Conservation (phyloP, 352 stramenopile species). For the Phytophthora multivora region DNA sequence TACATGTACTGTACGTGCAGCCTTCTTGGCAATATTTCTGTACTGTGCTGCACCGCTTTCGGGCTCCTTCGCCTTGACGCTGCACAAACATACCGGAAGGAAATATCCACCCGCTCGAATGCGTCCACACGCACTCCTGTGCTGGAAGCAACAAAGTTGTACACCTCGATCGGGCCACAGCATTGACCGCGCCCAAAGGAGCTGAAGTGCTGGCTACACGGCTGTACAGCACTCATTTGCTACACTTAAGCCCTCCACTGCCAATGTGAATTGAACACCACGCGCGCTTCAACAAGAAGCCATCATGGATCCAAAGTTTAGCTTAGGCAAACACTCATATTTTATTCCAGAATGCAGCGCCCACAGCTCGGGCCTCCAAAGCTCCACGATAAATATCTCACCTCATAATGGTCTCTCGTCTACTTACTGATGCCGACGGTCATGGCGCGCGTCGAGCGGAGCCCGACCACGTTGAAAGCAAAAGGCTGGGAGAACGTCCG, state of each 20-base stretch:
- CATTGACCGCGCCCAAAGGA: not conserved
- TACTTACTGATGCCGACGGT: conserved; percentile 37
- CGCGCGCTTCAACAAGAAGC: not conserved
- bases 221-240: not conserved
- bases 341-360: conserved; percentile 21
- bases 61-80: not conserved
- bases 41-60: not conserved
- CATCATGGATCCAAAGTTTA: conserved; percentile 7
- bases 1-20: not conserved
- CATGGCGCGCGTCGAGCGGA: conserved; percentile 45
- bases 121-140: not conserved
- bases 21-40: not conserved
- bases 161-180: not conserved
- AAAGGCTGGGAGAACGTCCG: conserved; percentile 50
- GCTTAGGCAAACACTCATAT: conserved; percentile 4
- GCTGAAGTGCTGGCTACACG: not conserved
- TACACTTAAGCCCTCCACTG: not conserved
- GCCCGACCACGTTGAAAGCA: conserved; percentile 44
- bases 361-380: conserved; percentile 1
- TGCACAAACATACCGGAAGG: conserved; percentile 5
- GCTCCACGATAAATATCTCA: conserved; percentile 40
- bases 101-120: conserved; percentile 20
- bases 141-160: conserved; percentile 13
- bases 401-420: conserved; percentile 20
- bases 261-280: not conserved